Conservation (phyloP, 192 early-diverging fungal genomes). For the Coemansia sp. region DNA sequence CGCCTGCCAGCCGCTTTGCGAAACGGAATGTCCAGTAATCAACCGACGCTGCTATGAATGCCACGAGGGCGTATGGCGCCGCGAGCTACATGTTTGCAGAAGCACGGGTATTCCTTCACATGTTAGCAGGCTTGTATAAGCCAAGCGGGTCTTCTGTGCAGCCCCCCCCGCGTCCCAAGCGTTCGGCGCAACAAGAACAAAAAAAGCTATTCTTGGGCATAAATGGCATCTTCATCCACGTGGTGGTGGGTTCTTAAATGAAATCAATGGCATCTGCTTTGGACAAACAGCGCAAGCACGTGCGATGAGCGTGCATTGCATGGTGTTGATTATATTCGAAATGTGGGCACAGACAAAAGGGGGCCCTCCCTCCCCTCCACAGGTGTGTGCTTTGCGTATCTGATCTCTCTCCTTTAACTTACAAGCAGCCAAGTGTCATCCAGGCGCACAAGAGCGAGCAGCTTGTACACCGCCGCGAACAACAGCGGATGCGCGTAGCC, state of each 20-base stretch:
- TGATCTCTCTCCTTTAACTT: conserved; percentile 26
- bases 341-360: too few species aligned
- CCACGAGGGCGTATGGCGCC: conserved; percentile 75
- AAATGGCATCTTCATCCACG: too few species aligned
- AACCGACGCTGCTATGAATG: conserved; percentile 64
- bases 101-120: conserved; percentile 6
- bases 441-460: conserved; percentile 58
- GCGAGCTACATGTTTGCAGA: conserved; percentile 44
- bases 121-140: background rate
- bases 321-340: too few species aligned
- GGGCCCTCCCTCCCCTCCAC: too few species aligned
- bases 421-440: conserved; percentile 66
- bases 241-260: too few species aligned
- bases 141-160: background rate
- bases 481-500: conserved; percentile 80
- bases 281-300: too few species aligned
- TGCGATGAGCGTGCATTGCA: too few species aligned
- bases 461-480: conserved; percentile 77
- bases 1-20: conserved; percentile 63
- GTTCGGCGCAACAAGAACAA: background rate
- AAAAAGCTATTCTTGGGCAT: too few species aligned
- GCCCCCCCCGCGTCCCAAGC: background rate
- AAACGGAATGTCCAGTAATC: conserved; percentile 78
- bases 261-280: too few species aligned
- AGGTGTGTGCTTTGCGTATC: background rate